Percentiles rank a stretch among this genome's conserved stretches.
phyloP scores from a whole-genome alignment of 495 filamentous ascomycete species.

The Aspergillus sclerotioniger region DNA sequence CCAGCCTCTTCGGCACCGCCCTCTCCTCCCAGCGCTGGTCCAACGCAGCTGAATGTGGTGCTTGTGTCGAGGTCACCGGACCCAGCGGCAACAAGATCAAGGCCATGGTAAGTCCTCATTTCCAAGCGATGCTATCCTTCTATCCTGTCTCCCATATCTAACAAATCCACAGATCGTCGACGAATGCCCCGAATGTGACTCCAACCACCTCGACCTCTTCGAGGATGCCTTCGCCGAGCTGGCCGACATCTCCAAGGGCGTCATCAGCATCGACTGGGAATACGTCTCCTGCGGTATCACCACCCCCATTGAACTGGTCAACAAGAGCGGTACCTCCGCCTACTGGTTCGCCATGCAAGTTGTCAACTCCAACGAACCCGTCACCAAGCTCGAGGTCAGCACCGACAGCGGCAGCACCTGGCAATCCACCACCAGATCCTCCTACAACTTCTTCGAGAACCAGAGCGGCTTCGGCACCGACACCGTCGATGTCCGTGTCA shows the following conservation, averaged over 20 bases:
- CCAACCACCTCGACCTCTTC: constrained; percentile 61
- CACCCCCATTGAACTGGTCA: constrained; percentile 51
- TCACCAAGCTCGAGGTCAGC: constrained; percentile 53
- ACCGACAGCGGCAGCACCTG: constrained; percentile 56
- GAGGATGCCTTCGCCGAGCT: constrained; percentile 51
- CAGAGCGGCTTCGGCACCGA: constrained; percentile 49
- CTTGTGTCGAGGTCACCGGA: constrained; percentile 54
- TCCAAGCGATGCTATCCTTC: not conserved
- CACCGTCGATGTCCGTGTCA: constrained; percentile 53
- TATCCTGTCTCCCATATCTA: not conserved
- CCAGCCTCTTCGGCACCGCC: constrained; percentile 53
- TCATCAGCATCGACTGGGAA: constrained; percentile 54
- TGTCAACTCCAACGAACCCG: constrained; percentile 53
- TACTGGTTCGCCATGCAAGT: constrained; percentile 61
- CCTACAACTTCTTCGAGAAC: constrained; percentile 63
- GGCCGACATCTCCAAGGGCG: constrained; percentile 43
- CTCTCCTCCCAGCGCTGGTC: constrained; percentile 51
- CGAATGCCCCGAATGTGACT: constrained; percentile 56
- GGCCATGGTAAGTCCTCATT: constrained; percentile 51
- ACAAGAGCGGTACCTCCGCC: constrained; percentile 54
- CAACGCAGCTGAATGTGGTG: constrained; percentile 52
- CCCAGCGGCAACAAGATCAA: constrained; percentile 56
- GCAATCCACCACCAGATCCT: constrained; percentile 45
- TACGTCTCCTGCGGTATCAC: constrained; percentile 51
- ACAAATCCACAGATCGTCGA: constrained; percentile 51